Percentiles rank a stretch among this genome's conserved stretches.
These are phyloP conservation scores for Aspergillaceae sp. DNA, from an alignment of 2,329 filamentous ascomycete genomes.

Conservation along the genomic window DNA sequence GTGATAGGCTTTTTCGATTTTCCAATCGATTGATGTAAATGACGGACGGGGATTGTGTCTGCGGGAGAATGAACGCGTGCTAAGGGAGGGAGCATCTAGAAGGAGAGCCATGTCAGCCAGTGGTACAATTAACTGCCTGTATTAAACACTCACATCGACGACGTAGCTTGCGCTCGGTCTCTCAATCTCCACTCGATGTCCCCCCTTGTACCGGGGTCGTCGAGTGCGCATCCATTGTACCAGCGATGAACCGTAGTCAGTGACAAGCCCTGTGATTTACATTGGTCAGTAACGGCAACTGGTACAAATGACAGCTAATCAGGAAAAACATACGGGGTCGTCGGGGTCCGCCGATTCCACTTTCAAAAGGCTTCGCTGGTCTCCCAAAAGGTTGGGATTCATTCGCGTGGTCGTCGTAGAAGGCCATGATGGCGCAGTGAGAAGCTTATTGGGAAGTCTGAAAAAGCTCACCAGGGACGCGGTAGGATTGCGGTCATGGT, in stretches of 20 bases:
- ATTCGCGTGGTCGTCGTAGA: constrained; percentile 31
- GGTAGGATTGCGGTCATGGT: constrained; percentile 9
- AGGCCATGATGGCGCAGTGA: constrained; percentile 24
- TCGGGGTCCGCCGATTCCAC: constrained; percentile 29
- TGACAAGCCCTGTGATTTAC: constrained; percentile 63
- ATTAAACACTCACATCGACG: constrained; percentile 58
- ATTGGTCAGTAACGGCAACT: neutral
- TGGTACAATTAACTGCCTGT: constrained; percentile 1
- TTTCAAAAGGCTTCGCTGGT: constrained; percentile 25
- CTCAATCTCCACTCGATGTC: constrained; percentile 66
- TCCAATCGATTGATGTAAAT: constrained; percentile 95
- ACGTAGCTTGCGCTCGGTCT: constrained; percentile 83
- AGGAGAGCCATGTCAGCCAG: constrained; percentile 6
- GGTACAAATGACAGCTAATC: neutral
- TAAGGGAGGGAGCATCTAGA: constrained; percentile 75
- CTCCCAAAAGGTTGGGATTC: constrained; percentile 25
- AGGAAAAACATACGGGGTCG: constrained; percentile 29
- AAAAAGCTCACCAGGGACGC: constrained; percentile 6
- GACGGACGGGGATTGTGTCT: constrained; percentile 86
- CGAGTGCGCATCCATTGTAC: constrained; percentile 86
- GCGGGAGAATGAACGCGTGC: constrained; percentile 66
- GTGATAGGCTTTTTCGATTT: constrained; percentile 98
- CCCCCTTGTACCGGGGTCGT: constrained; percentile 63
- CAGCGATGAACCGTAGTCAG: constrained; percentile 84
- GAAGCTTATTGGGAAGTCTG: constrained; percentile 1